Conservation (phyloP, 2,329 filamentous ascomycete species). For the Raffaelea ambrosiae region DNA sequence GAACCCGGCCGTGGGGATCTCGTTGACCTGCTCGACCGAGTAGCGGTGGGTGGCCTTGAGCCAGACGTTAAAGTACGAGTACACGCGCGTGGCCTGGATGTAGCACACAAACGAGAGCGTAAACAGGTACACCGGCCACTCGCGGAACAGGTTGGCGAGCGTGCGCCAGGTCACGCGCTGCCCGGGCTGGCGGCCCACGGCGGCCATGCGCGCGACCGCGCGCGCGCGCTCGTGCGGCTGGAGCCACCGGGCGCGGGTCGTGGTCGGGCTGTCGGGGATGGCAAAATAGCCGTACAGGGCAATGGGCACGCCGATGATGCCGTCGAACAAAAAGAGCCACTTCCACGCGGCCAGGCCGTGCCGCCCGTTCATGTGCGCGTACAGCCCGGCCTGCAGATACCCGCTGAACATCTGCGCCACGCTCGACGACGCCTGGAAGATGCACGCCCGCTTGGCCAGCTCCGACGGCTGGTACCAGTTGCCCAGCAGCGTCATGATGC, state of each 20-base stretch:
- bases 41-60: constrained; percentile 23
- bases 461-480: constrained; percentile 34
- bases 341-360: constrained; percentile 25
- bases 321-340: constrained; percentile 33
- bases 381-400: constrained; percentile 27
- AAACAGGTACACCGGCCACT: constrained; percentile 13
- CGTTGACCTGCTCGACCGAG: constrained; percentile 37
- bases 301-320: constrained; percentile 17
- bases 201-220: constrained; percentile 8
- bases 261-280: constrained; percentile 12
- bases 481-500: constrained; percentile 29
- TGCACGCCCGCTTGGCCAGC: constrained; percentile 29
- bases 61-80: constrained; percentile 12
- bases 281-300: constrained; percentile 15
- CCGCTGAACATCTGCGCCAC: constrained; percentile 21
- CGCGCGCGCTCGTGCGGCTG: constrained; percentile 1
- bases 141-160: constrained; percentile 2
- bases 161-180: neutral
- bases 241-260: constrained; percentile 9
- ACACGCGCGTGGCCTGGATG: constrained; percentile 10
- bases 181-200: constrained; percentile 1
- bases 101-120: constrained; percentile 7
- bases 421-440: constrained; percentile 29
- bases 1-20: constrained; percentile 27
- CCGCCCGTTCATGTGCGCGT: constrained; percentile 22